Base-by-base conservation (phyloP, 306 rosid genomes). In the Begonia peltatifolia region DNA sequence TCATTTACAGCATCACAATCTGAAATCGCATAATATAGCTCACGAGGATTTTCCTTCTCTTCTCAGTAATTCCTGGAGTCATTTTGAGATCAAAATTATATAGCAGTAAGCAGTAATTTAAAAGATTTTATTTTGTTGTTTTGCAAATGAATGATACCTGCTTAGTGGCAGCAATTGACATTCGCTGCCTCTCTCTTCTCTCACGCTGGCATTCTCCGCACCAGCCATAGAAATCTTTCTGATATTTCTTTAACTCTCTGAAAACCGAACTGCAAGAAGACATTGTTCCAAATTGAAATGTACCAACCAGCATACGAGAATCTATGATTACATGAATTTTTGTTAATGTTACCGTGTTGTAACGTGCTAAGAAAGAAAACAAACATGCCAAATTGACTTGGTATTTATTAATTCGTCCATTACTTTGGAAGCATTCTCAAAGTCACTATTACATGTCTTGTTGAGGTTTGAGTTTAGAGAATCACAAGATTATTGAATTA, bases 121-220 rank as follows among this genome's bases (percentile, higher is more conserved):
- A 23, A 23, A 30, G 18, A 14, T 48, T 5, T 52, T 48, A 7
- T 7, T 9, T 9, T 22, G 23, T 18, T 11, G 43, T 9, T 9
- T 15, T 35, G 16, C 38, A 30, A 30, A 43, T 41, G 1, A 61
- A 20, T 52, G 46, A 23, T 72, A 84, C 96, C 96, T 67, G 68
- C 71, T 84, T 75, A 65, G 84, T 74, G 56, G 85, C 83, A 12
- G 71, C 74, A 51, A 86, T 58, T 6, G 92, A 60, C 12, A 57
- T 14, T 5, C 76, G 77, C 52, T 65, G 87, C 63, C 83, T 73
- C 54, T 86, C 93, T 65, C 65, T 81, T 70, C 78, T 86, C 76
- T 69, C 70, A 25, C 86, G 93, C 44, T 55, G 76, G 77, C 99
- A 90, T 53, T 86, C 93, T 60, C 84, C 94, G 52, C 99, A 90